Conservation (phyloP, 1,139 yeast species). For the Pichia sp. region DNA sequence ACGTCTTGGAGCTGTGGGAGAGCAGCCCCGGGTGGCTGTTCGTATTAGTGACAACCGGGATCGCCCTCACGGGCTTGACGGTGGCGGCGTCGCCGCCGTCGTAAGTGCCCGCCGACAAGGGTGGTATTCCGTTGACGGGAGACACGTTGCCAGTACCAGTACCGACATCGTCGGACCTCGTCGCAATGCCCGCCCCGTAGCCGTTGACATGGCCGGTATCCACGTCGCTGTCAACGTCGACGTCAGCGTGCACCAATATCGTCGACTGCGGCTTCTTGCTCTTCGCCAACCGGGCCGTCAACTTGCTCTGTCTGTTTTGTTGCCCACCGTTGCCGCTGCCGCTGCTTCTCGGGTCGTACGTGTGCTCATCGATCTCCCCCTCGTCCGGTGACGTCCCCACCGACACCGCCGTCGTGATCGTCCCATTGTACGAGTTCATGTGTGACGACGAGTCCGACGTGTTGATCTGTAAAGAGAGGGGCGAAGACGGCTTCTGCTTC, state of each 20-base stretch:
- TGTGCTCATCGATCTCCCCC: constrained; percentile 14
- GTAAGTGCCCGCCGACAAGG: background rate
- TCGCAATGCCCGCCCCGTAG: background rate
- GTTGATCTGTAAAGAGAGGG: constrained; percentile 18
- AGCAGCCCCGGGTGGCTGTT: background rate
- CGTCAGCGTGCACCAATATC: constrained; percentile 1
- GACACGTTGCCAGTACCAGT: background rate
- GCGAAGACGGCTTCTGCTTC: constrained; percentile 14
- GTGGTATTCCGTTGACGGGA: background rate
- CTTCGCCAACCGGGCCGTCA: background rate
- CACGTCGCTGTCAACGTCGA: background rate
- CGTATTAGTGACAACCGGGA: constrained; percentile 6
- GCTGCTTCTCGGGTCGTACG: constrained; percentile 19
- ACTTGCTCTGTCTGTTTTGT: background rate
- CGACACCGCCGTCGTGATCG: constrained; percentile 32
- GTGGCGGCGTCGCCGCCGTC: background rate
- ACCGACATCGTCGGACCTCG: background rate
- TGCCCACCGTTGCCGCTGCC: background rate
- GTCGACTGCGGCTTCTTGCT: constrained; percentile 7
- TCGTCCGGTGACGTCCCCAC: constrained; percentile 31
- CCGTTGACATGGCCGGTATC: background rate
- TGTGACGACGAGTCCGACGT: constrained; percentile 13
- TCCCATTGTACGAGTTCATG: constrained; percentile 22
- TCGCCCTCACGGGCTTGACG: constrained; percentile 4
- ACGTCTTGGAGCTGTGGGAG: constrained; percentile 10